Evolutionary conservation across 176 grass and related monocot genomes (phyloP), one percentile per base, ranked within the genome.

Genomic region (Eleusine coracana): DNA sequence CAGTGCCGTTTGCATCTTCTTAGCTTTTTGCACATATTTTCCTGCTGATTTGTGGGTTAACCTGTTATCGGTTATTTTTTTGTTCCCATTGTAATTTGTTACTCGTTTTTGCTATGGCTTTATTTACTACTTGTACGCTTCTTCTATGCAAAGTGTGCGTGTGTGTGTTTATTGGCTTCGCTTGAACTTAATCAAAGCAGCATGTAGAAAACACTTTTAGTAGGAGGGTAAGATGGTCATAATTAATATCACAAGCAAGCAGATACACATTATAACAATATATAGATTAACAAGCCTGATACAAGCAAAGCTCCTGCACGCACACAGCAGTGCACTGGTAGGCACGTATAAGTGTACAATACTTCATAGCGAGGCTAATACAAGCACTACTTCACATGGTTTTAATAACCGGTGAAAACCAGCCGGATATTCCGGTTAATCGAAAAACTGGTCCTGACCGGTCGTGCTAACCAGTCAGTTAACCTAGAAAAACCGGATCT

Each of bases 21-120:
- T 73, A 49, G 63, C 49, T 38, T 72, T 72, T 58, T 88, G 65
- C 55, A 74, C 34, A 40, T 78, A 75, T 61, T 77, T 1, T 65
- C 14, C 5, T 52, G n/a, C 36, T 83, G 66, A 50, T 82, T 14
- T 37, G 29, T 60, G 70, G 67, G 58, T 64, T 37, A 75, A 29
- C 68, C 65, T 65, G 40, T 40, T 50, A 6, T 63, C 25, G 3
- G 10, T 31, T 65, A 65, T 64, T 59, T 21, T 68, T 44, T 23
- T 73, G 31, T 34, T 39, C 38, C 40, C 18, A 0, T 63, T 64
- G 12, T 14, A 50, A 20, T 5, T 13, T 28, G 0, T 38, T 68
- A 17, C 12, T 14, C 42, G 0, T 27, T 68, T 68, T 79, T 50
- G 27, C 27, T 2, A 23, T 65, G 42, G 11, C 37, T 65, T 73